Evolutionary conservation across 139 green algal species (phyloP).

Genomic region (Astrephomene gubernaculifera): DNA sequence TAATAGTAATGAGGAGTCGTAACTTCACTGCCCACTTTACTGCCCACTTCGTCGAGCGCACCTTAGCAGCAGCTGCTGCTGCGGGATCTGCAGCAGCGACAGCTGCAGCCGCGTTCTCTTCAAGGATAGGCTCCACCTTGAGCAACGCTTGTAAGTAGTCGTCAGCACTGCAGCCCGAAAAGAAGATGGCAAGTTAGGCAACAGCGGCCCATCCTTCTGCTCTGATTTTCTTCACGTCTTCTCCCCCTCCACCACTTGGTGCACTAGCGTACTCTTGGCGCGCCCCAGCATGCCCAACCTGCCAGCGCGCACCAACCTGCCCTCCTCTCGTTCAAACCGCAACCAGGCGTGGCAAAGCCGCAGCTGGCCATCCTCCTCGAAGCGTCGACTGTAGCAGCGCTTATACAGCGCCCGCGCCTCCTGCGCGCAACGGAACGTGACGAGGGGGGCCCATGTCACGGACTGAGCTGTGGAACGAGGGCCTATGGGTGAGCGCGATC

Average conservation of each 20-base stretch:
- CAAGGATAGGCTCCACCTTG: conserved; percentile 76
- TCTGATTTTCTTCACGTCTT: neutral
- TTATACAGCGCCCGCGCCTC: conserved; percentile 36
- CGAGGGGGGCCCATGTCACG: too few relatives aligned
- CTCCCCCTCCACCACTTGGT: neutral
- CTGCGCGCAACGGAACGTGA: neutral
- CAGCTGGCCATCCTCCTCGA: conserved; percentile 66
- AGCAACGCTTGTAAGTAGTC: conserved; percentile 61
- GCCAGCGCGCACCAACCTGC: conserved; percentile 52
- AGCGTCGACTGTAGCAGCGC: conserved; percentile 56
- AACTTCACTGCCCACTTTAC: neutral
- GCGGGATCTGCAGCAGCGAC: conserved; percentile 50
- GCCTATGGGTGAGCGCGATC: too few relatives aligned
- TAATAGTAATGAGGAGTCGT: neutral
- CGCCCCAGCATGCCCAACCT: neutral
- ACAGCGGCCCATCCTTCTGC: too few relatives aligned
- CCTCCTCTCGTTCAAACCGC: conserved; percentile 88
- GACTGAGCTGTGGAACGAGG: too few relatives aligned
- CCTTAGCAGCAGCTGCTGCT: conserved; percentile 58
- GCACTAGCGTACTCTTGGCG: neutral
- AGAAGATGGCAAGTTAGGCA: too few relatives aligned
- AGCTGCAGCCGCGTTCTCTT: conserved; percentile 63
- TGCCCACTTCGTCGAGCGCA: conserved; percentile 6
- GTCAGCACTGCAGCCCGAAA: conserved; percentile 55
- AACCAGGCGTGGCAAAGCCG: conserved; percentile 81